Conservation (phyloP, 169 alveolate species). For the Eimeria falciformis region DNA sequence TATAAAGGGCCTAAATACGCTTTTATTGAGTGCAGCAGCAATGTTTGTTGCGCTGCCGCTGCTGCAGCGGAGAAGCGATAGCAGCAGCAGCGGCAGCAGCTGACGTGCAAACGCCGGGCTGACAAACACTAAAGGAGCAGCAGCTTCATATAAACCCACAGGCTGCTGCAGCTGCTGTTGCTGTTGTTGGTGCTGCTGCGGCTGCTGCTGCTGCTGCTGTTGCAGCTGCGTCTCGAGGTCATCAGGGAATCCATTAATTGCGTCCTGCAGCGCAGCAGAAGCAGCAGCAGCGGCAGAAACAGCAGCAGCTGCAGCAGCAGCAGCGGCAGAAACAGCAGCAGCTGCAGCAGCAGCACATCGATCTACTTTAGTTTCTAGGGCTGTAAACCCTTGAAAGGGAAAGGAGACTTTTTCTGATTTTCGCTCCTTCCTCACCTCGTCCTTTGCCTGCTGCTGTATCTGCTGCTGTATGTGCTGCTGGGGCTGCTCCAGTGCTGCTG, state of each 20-base stretch:
- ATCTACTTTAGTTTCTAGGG: too few relatives aligned
- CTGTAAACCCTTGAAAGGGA: too few relatives aligned
- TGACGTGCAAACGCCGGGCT: conserved; percentile 33
- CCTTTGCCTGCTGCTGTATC: not conserved
- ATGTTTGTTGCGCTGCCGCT: not conserved
- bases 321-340: conserved; percentile 2
- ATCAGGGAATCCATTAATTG: too few relatives aligned
- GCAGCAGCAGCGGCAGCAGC: conserved; percentile 50
- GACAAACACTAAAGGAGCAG: not conserved
- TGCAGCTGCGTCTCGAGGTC: not conserved
- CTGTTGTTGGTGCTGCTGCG: not conserved
- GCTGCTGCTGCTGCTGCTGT: conserved; percentile 22
- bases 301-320: not conserved
- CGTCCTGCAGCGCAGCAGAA: not conserved
- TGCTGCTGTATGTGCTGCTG: not conserved
- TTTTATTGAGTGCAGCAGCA: conserved; percentile 20
- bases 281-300: not conserved
- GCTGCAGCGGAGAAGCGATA: conserved; percentile 28
- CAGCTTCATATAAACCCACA: conserved; percentile 27
- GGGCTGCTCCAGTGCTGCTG: not conserved
- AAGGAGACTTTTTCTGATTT: too few relatives aligned
- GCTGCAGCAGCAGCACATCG: conserved; percentile 13
- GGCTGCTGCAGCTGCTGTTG: conserved; percentile 29
- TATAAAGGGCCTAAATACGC: not conserved
- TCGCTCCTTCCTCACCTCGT: too few relatives aligned